Base-by-base conservation (phyloP, 2,329 filamentous ascomycete genomes). In the Epichloe gansuensis region DNA sequence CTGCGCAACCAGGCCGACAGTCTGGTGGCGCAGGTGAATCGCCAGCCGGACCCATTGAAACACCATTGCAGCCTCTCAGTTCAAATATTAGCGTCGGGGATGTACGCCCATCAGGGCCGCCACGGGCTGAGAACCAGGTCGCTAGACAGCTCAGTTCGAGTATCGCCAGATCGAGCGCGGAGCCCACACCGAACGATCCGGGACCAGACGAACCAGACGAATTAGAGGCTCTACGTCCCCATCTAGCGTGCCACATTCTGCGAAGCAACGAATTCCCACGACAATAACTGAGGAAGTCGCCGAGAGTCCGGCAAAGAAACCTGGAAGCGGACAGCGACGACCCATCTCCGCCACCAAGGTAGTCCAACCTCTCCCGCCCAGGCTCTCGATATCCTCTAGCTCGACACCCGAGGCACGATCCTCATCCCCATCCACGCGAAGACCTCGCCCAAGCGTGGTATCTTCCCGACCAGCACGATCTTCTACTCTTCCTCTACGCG, bases 251-350 rank as follows among this genome's bases (percentile, higher is more conserved):
- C 53, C 54, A 1, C 13, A 5, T 5, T 52, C 44, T 35, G 41
- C 42, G n/a, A 51, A 50, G 15, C 17, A 43, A 31, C 59, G 52
- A 4, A n/a, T 50, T 4, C 56, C 60, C 5, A 48, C 50, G 2
- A 50, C 45, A 2, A 53, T 59, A 0, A 46, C 60, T 5, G 63
- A 62, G 25, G 59, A 64, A 48, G 58, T 64, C 3, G 59, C 56
- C 34, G 64, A 82, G 59, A 81, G 77, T 52, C 79, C 80, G 0
- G 65, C 59, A 8, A 63, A 76, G 57, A 77, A 77, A 13, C 79
- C 78, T 1, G 79, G 78, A 2, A 81, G 77, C 56, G 79, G 78
- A 1, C 72, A 70, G 8, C 66, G 77, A 48, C 70, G 72, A 28
- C 68, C 62, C 3, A 60, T 76, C 13, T 64, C 62, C 13, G 59